Base-by-base conservation (phyloP, 257 asterid species). In the Mentha longifolia region DNA sequence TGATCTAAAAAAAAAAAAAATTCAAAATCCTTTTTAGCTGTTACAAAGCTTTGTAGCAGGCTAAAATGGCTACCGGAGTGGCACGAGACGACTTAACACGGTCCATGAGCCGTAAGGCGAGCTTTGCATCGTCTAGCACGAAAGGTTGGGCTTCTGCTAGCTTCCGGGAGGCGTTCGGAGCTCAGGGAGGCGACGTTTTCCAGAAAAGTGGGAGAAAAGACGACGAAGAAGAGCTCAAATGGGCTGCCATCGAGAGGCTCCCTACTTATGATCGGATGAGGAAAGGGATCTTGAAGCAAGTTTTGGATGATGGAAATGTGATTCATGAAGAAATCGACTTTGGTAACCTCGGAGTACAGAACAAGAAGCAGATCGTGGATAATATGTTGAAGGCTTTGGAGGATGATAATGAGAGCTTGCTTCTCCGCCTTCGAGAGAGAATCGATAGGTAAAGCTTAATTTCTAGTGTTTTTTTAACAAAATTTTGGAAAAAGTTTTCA, bases 201-300 rank as follows among this genome's bases (percentile, higher is more conserved):
- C 79, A 76, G 66, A 84, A 80, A 42, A 89, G 92, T 74, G 92
- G 86, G 69, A 83, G 87, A 58, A 78, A 67, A 15, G 91, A 86
- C 15, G 97, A 90, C 11, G 95, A 90, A 55, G 92, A 85, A 15
- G 92, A 88, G 75, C 95, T 88, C 20, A 85, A 76, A 72, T 87
- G 95, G 96, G 97, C 97, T 58, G 97, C 95, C 60, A 87, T 89
- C 3, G 95, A 91, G 71, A 84, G 95, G 79, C 97, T 91, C 15
- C 97, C 97, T 0, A 91, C 97, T 15, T 82, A 82, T 74, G 95
- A 84, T 74, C 85, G 97, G 9, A 65, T 89, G 87, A 85, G 87
- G 61, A 91, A 84, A 52, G 92, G 95, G 61, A 80, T 91, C 41
- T 11, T 88, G 47, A 85, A 81, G 41, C 87, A 84, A 75, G 96